These are phyloP conservation scores for Myochromella boudieri DNA, from an alignment of 768 basidiomycete genomes.

Conservation along the genomic window DNA sequence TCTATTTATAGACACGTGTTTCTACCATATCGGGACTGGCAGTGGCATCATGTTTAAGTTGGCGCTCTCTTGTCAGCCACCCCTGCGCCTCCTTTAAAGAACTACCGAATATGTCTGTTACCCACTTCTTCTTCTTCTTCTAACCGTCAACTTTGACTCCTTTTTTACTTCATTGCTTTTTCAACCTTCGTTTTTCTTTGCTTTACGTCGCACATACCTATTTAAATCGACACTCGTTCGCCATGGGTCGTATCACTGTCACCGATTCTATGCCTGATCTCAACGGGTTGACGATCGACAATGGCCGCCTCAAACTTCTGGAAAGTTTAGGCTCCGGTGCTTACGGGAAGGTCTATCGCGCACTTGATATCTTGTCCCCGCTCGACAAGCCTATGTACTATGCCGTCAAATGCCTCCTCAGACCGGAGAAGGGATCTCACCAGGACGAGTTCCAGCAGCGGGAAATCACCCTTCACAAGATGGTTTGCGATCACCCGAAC, in stretches of 20 bases:
- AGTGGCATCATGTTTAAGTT: too few species aligned
- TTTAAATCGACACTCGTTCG: slow-evolving; percentile 20
- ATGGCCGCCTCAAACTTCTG: slow-evolving; percentile 59
- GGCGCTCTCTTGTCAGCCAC: slow-evolving; percentile 19
- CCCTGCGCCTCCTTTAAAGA: slow-evolving; percentile 7
- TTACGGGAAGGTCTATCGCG: slow-evolving; percentile 78
- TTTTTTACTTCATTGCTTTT: slow-evolving; percentile 13
- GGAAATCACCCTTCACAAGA: slow-evolving; percentile 62
- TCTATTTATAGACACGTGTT: too few species aligned
- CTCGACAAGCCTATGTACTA: slow-evolving; percentile 42
- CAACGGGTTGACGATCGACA: slow-evolving; percentile 49
- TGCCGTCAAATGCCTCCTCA: slow-evolving; percentile 78
- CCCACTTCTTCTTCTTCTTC: slow-evolving; percentile 12
- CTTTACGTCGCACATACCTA: slow-evolving; percentile 10
- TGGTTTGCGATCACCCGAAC: slow-evolving; percentile 54
- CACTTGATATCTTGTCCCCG: slow-evolving; percentile 48
- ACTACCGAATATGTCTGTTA: background rate
- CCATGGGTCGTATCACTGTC: slow-evolving; percentile 40
- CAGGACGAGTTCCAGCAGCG: slow-evolving; percentile 61
- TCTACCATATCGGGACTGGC: slow-evolving; percentile 1
- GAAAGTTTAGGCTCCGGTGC: slow-evolving; percentile 71
- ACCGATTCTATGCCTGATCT: slow-evolving; percentile 51
- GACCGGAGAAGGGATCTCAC: slow-evolving; percentile 50
- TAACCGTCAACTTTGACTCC: slow-evolving; percentile 11
- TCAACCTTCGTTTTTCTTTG: slow-evolving; percentile 15